Evolutionary conservation across 441 rosid species (phyloP).

Genomic region (Jatropha podagrica): DNA sequence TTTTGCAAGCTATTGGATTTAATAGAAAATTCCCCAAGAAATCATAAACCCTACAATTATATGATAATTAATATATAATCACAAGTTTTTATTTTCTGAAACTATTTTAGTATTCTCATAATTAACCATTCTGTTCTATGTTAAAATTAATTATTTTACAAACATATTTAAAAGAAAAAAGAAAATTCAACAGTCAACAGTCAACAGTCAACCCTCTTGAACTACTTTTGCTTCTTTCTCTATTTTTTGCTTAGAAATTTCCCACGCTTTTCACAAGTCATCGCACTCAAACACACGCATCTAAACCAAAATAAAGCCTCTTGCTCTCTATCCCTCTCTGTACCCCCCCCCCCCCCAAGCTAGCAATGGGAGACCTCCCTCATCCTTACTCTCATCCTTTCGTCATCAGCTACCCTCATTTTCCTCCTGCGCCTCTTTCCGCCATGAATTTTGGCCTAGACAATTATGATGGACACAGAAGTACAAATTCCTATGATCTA

Average conservation of each 20-base stretch:
- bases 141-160: too few relatives aligned
- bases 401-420: background rate
- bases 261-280: conserved; percentile 17
- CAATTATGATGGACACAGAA: background rate
- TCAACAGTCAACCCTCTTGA: conserved; percentile 34
- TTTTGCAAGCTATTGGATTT: too few relatives aligned
- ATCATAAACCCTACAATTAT: too few relatives aligned
- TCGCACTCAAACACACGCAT: background rate
- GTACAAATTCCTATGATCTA: conserved; percentile 26
- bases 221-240: background rate
- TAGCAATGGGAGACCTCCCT: background rate
- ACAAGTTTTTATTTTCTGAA: too few relatives aligned
- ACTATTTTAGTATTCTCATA: too few relatives aligned
- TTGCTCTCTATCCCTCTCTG: background rate
- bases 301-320: background rate
- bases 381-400: background rate
- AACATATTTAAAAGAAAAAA: background rate
- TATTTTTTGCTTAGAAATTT: background rate
- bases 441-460: background rate
- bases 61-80: too few relatives aligned
- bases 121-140: too few relatives aligned
- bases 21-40: too few relatives aligned
- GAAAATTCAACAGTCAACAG: conserved; percentile 35
- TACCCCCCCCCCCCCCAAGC: background rate
- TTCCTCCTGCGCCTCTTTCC: background rate